These are phyloP conservation scores for Fusarium sp. DNA, from an alignment of 2,329 filamentous ascomycete genomes.

Conservation along the genomic window DNA sequence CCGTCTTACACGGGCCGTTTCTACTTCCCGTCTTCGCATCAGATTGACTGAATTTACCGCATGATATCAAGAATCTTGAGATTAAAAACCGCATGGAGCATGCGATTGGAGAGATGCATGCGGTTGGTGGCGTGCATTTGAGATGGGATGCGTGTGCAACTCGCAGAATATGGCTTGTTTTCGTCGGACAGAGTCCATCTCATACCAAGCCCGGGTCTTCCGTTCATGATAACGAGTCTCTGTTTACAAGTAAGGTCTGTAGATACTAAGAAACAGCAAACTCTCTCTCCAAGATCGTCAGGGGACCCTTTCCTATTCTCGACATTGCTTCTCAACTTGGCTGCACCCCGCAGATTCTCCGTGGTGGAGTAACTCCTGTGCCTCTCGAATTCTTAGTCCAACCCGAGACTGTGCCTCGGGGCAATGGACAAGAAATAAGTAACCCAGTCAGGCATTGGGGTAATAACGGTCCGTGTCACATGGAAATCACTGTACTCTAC, in stretches of 20 bases:
- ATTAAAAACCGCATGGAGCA: conserved; percentile 34
- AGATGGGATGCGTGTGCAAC: conserved; percentile 24
- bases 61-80: neutral
- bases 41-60: neutral
- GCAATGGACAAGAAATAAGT: conserved; percentile 10
- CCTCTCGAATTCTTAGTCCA: conserved; percentile 1
- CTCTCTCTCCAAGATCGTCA: conserved; percentile 23
- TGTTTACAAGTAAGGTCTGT: neutral
- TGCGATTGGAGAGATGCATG: conserved; percentile 23
- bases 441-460: neutral
- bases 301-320: conserved; percentile 5
- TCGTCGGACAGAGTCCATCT: conserved; percentile 4
- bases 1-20: conserved; percentile 35
- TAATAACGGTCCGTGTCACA: conserved; percentile 20
- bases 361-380: conserved; percentile 25
- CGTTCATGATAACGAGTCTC: neutral
- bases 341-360: conserved; percentile 38
- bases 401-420: conserved; percentile 9
- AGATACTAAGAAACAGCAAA: neutral
- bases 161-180: conserved; percentile 11
- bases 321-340: conserved; percentile 11
- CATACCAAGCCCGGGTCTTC: neutral
- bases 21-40: conserved; percentile 18
- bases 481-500: conserved; percentile 1
- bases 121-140: conserved; percentile 15